Base-by-base conservation (phyloP, 495 filamentous ascomycete genomes). In the Lentithecium fluviatile region DNA sequence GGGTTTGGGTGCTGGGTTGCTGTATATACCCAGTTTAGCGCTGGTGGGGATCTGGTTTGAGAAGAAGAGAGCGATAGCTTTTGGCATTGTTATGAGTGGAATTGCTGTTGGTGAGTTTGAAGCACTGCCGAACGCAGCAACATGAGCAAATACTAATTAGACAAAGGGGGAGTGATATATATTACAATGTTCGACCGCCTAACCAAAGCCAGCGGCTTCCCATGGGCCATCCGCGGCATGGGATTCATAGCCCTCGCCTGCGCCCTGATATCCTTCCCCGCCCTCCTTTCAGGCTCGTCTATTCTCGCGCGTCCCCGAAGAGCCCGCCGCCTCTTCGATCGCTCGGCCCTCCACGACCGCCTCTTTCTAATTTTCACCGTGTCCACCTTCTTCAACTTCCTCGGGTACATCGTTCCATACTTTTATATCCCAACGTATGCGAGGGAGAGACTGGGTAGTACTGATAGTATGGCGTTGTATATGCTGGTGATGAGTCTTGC, bases 201-300 rank as follows among this genome's bases (percentile, higher is more conserved):
- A 20, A 54, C 47, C 10, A 34, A 2, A 12, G n/a, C n/a, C 17
- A 47, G 38, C 38, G 67, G 67, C 11, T 69, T 69, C 52, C 58
- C 67, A n/a, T 69, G 67, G 67, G 56, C 67, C 3, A 62, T 67
- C 43, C 67, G 67, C 23, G 58, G 26, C 11, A 57, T 69, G 54
- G 67, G 58, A 10, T 64, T 69, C 58, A 55, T 69, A 12, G 64
- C 64, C 12, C 58, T 69, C 25, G 37, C 43, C 38, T 13, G 32
- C 6, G 58, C 60, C 8, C 57, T 65, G 10, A n/a, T 59, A 0
- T 57, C 62, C 42, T 58, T 69, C 19, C 57, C 62, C 4, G 57
- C 53, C 10, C 61, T 65, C 10, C 58, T 68, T 6, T 25, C 17
- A 37, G 61, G 62, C n/a, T 52, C 58, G 6, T 12, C 19, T 20